These are phyloP conservation scores for Fusarium robinianum DNA, from an alignment of 2,329 filamentous ascomycete genomes.

Conservation along the genomic window DNA sequence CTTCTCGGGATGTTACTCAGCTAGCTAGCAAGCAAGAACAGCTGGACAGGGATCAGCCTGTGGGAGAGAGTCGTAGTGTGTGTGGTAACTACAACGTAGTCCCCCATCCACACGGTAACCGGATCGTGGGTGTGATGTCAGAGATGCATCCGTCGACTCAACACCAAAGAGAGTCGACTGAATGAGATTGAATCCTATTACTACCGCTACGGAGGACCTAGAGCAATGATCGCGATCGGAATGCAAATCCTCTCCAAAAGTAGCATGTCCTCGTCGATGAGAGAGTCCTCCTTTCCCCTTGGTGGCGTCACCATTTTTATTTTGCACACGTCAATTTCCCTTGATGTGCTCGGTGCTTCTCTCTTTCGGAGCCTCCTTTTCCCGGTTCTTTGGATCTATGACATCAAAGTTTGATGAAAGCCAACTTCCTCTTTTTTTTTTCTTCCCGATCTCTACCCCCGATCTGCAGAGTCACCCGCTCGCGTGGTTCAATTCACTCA, in stretches of 20 bases:
- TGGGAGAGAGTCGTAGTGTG: background rate
- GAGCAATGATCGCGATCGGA: conserved; percentile 26
- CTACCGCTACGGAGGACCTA: too few relatives aligned
- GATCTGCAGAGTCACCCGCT: too few relatives aligned
- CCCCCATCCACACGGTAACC: too few relatives aligned
- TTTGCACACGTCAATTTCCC: too few relatives aligned
- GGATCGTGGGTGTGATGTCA: conserved; percentile 23
- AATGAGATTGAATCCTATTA: conserved; percentile 26
- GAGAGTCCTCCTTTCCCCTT: conserved; percentile 10
- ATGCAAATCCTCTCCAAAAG: conserved; percentile 23
- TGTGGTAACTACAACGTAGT: too few relatives aligned
- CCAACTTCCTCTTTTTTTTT: background rate
- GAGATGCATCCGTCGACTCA: conserved; percentile 12
- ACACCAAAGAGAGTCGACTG: conserved; percentile 3
- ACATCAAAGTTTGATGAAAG: too few relatives aligned
- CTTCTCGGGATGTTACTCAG: too few relatives aligned
- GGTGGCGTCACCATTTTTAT: conserved; percentile 21
- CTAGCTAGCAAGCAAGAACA: conserved; percentile 9
- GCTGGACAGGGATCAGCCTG: conserved; percentile 24
- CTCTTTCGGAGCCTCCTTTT: conserved; percentile 9
- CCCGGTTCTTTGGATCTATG: conserved; percentile 18
- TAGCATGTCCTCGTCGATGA: conserved; percentile 10
- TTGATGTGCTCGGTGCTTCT: conserved; percentile 12
- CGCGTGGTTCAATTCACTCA: too few relatives aligned
- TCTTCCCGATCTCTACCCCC: conserved; percentile 14